These are phyloP conservation scores for Candida peoriensis DNA, from an alignment of 805 yeast species.

Conservation along the genomic window DNA sequence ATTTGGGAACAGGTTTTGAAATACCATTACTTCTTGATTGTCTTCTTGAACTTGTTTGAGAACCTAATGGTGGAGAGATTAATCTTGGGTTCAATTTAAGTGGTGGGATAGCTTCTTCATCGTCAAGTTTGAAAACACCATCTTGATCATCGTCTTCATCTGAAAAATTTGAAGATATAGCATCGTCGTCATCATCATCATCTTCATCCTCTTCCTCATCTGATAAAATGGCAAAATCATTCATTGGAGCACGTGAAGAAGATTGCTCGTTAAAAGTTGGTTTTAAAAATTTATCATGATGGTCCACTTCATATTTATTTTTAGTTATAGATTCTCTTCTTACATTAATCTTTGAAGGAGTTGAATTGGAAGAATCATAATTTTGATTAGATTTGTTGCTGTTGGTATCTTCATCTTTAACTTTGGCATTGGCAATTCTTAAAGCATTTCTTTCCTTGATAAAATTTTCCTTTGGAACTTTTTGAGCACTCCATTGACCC, in stretches of 20 bases:
- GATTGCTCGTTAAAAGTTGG: constrained; percentile 12
- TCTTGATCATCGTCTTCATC: constrained; percentile 29
- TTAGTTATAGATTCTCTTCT: constrained; percentile 29
- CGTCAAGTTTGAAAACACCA: constrained; percentile 30
- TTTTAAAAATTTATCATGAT: constrained; percentile 20
- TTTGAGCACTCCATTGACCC: constrained; percentile 94
- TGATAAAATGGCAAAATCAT: constrained; percentile 25
- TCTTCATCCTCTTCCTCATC: constrained; percentile 31
- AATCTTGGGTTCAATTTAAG: constrained; percentile 21
- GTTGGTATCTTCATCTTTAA: constrained; percentile 34
- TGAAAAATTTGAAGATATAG: constrained; percentile 25
- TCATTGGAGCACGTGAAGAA: constrained; percentile 31
- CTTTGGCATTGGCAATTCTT: constrained; percentile 34
- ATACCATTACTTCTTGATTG: constrained; percentile 20
- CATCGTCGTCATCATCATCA: no score
- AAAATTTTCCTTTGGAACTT: constrained; percentile 33
- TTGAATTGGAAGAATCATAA: background rate
- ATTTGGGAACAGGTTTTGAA: constrained; percentile 20
- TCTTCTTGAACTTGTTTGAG: constrained; percentile 12
- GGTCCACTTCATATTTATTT: constrained; percentile 23
- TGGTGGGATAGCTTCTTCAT: constrained; percentile 28
- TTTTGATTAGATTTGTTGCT: constrained; percentile 1
- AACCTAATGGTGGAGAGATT: constrained; percentile 17
- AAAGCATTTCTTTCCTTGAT: constrained; percentile 37
- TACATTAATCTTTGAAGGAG: constrained; percentile 16